Evolutionary conservation across 805 yeast genomes (phyloP), one percentile per base, ranked within the genome.

Genomic region (Metschnikowia dekortorum): DNA sequence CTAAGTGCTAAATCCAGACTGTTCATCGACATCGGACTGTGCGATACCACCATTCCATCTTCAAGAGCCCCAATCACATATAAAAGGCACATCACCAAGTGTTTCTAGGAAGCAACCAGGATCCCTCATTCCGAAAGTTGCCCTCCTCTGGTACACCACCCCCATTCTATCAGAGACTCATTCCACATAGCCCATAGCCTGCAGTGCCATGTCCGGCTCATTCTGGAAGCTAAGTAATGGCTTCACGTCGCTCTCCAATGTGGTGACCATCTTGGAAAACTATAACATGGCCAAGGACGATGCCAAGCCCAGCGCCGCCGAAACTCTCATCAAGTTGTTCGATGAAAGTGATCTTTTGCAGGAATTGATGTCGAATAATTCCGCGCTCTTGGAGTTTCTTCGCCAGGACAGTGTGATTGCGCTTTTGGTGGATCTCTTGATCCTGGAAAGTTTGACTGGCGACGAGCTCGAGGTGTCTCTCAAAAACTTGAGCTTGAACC

Each of bases 351-450:
- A 74, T 54, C 62, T 74, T 48, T 61, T 73, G 22, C 66, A 83
- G 52, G 82, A 79, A 42, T 85, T 84, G 44, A 67, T 89, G 41
- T 70, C 89, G 53, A 90, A 86, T 62, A 92, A 87, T 58, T 85
- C 82, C 42, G 91, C 85, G 51, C 67, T 89, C 30, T 72, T 87
- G 29, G 87, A 87, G 51, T 94, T 88, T 63, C 70, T 89, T 35
- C 69, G 85, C 54, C 80, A 85, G 36, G 74, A 70, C 29, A 51
- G 58, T 4, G 72, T 73, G 2, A 62, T 74, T 52, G 55, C 58
- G 29, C 56, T 68, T 49, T 66, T 74, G 52, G 74, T 70, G 29
- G 74, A 70, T 49, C 60, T 73, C 54, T 73, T 74, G 14, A 66
- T 70, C 14, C 57, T 51, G 52, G 61, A 56, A 32, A 56, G 56